Evolutionary conservation across 1,139 yeast species (phyloP).

Genomic region (Taphrina wiesneri): DNA sequence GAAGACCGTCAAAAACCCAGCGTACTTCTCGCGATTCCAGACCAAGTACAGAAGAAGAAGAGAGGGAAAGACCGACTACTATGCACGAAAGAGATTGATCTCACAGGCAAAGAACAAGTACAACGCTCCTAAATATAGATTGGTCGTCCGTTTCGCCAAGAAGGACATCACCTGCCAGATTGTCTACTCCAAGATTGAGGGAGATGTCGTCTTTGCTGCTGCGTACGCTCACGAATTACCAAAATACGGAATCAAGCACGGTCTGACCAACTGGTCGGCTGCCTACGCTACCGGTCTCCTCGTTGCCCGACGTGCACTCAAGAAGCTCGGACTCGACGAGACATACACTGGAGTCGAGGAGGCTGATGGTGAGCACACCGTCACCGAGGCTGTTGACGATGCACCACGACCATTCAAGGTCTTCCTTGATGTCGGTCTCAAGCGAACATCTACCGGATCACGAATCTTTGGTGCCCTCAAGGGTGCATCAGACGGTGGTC

Average conservation of each 20-base stretch:
- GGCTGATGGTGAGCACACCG: slow-evolving; percentile 97
- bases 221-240: slow-evolving; percentile 99
- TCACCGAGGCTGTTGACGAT: slow-evolving; percentile 93
- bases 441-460: slow-evolving; percentile 99
- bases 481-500: slow-evolving; percentile 99
- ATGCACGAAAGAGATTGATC: slow-evolving; percentile 99
- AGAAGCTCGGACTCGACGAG: slow-evolving; percentile 97
- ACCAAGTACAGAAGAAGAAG: slow-evolving; percentile 99
- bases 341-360: slow-evolving; percentile 99
- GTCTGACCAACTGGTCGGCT: slow-evolving; percentile 99
- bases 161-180: slow-evolving; percentile 98
- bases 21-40: slow-evolving; percentile 99
- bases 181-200: slow-evolving; percentile 92
- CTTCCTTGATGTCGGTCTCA: slow-evolving; percentile 98
- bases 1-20: slow-evolving; percentile 71
- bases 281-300: slow-evolving; percentile 99
- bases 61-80: slow-evolving; percentile 99
- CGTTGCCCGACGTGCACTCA: slow-evolving; percentile 98
- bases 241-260: slow-evolving; percentile 95
- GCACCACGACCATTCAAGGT: slow-evolving; percentile 99
- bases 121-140: slow-evolving; percentile 99
- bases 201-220: slow-evolving; percentile 94
- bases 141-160: slow-evolving; percentile 99
- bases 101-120: slow-evolving; percentile 99
- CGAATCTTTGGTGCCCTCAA: slow-evolving; percentile 98